Conservation (phyloP, 164 flowering plant species). For the Buxus sempervirens region DNA sequence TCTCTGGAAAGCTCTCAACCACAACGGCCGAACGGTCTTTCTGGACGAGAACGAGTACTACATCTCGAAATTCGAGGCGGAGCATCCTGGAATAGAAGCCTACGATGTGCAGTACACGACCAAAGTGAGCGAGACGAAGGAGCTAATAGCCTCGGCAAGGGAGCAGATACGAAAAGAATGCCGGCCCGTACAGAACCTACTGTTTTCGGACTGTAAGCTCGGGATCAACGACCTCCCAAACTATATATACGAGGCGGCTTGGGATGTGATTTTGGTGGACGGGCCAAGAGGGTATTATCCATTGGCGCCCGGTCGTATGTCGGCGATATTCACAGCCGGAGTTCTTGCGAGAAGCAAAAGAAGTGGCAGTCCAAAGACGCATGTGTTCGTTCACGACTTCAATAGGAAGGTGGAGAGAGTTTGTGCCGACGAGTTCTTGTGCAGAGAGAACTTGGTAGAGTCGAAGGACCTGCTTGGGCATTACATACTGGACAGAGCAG, state of each 20-base stretch:
- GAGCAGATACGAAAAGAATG: slow-evolving; percentile 68
- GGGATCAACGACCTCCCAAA: slow-evolving; percentile 87
- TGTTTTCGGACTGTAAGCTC: slow-evolving; percentile 83
- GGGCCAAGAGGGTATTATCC: slow-evolving; percentile 84
- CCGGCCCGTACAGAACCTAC: slow-evolving; percentile 78
- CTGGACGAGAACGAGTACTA: slow-evolving; percentile 68
- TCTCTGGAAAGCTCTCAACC: slow-evolving; percentile 72
- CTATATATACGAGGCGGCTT: slow-evolving; percentile 75
- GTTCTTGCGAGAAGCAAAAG: slow-evolving; percentile 86
- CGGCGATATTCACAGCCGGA: slow-evolving; percentile 80
- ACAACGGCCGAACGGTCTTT: slow-evolving; percentile 68
- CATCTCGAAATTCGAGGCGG: slow-evolving; percentile 45
- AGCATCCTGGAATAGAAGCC: slow-evolving; percentile 60
- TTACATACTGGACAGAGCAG: slow-evolving; percentile 64
- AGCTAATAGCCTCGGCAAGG: slow-evolving; percentile 42
- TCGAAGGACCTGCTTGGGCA: slow-evolving; percentile 55
- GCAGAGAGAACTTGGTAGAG: slow-evolving; percentile 71
- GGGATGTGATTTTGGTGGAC: slow-evolving; percentile 89
- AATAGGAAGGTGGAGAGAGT: slow-evolving; percentile 58
- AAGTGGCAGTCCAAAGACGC: slow-evolving; percentile 52
- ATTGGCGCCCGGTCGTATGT: slow-evolving; percentile 79
- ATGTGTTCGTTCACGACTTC: slow-evolving; percentile 81
- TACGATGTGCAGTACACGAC: slow-evolving; percentile 90
- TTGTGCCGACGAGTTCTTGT: slow-evolving; percentile 69
- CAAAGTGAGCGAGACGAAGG: slow-evolving; percentile 48